Conservation (phyloP, 371 early-diverging fungal species). For the Mortierella sp. region DNA sequence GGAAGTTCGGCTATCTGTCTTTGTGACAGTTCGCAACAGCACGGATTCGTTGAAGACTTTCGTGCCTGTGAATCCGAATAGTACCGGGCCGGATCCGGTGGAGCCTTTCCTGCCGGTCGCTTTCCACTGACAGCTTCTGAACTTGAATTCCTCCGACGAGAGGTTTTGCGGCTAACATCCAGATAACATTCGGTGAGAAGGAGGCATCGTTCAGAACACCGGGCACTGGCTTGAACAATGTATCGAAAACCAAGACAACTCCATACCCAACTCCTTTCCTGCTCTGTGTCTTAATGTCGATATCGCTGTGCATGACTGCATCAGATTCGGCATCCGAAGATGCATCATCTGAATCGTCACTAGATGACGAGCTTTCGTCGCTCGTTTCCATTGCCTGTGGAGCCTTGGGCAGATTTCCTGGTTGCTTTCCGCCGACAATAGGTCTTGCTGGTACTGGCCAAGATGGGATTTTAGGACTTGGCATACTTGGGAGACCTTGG, state of each 20-base stretch:
- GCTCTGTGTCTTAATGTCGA: constrained; percentile 10
- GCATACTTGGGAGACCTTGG: constrained; percentile 29
- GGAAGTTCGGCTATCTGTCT: constrained; percentile 37
- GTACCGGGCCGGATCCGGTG: constrained; percentile 18
- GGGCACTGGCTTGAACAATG: neutral
- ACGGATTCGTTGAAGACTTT: constrained; percentile 22
- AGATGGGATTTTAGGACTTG: constrained; percentile 43
- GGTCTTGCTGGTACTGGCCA: constrained; percentile 36
- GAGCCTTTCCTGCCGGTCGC: constrained; percentile 28
- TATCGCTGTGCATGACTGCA: constrained; percentile 21
- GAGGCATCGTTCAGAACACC: neutral
- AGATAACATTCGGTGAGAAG: neutral
- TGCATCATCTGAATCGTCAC: constrained; percentile 25
- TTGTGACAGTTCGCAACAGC: constrained; percentile 20
- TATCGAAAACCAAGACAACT: neutral
- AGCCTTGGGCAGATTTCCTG: constrained; percentile 40
- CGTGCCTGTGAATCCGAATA: constrained; percentile 23
- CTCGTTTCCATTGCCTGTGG: constrained; percentile 24
- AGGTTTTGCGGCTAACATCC: constrained; percentile 29
- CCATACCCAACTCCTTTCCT: constrained; percentile 42
- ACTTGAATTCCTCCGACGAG: constrained; percentile 19
- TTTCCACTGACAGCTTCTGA: constrained; percentile 24
- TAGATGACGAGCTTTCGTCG: constrained; percentile 38
- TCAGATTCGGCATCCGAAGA: constrained; percentile 35
- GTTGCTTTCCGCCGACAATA: constrained; percentile 42